Conservation (phyloP, 176 grass and related monocot species). For the Rhynchospora tenuis region DNA sequence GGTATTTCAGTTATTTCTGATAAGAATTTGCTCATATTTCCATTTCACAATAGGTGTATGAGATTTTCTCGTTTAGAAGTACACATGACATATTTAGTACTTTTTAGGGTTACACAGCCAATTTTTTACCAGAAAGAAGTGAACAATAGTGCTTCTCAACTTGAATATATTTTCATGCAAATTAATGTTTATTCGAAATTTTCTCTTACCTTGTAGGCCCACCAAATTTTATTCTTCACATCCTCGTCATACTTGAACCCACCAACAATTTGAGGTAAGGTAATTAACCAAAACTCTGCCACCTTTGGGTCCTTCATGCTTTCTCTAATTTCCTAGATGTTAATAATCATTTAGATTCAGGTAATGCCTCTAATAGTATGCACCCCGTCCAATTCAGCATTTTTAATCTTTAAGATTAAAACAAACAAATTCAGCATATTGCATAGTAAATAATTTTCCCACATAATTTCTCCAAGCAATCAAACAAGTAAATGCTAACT, state of each 20-base stretch:
- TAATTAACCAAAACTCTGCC: conserved; percentile 37
- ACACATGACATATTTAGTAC: background rate
- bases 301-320: conserved; percentile 40
- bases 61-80: background rate
- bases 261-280: conserved; percentile 29
- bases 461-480: no score
- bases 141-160: background rate
- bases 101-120: background rate
- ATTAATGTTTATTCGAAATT: background rate
- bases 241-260: conserved; percentile 34
- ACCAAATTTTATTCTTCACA: background rate
- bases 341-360: background rate
- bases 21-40: background rate
- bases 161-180: background rate
- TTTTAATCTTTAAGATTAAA: no score
- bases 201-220: background rate
- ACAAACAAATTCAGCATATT: no score
- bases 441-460: no score
- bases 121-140: background rate
- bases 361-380: no score
- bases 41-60: background rate
- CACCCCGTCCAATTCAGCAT: no score
- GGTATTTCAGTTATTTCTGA: background rate
- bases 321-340: conserved; percentile 25
- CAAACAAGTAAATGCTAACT: background rate